phyloP scores from a whole-genome alignment of 2,329 filamentous ascomycete genomes.

The Cladophialophora bantiana region DNA sequence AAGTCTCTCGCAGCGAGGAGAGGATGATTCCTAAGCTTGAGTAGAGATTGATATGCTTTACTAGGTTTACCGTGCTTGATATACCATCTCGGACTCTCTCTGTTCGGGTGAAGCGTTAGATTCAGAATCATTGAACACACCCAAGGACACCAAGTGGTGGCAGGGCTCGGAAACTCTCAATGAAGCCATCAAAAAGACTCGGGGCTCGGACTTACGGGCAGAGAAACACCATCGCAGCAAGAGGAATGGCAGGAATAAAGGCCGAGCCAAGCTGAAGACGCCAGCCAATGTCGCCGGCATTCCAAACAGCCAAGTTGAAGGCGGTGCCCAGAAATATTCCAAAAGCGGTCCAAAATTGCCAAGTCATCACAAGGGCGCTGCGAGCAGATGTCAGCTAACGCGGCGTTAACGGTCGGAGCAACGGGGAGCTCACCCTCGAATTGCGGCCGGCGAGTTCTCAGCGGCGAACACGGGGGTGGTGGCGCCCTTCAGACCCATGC shows the following conservation, averaged over 20 bases:
- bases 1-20: conserved; percentile 44
- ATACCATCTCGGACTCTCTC: conserved; percentile 44
- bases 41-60: conserved; percentile 44
- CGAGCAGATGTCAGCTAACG: not conserved
- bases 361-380: conserved; percentile 44
- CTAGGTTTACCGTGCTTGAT: conserved; percentile 43
- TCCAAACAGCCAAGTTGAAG: conserved; percentile 67
- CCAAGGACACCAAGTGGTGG: not conserved
- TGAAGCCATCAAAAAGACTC: not conserved
- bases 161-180: not conserved
- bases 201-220: conserved; percentile 42
- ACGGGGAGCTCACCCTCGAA: conserved; percentile 31
- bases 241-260: conserved; percentile 68
- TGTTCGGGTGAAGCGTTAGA: not conserved
- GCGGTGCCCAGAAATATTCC: conserved; percentile 59
- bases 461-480: conserved; percentile 44
- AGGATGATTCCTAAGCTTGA: conserved; percentile 41
- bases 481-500: conserved; percentile 44
- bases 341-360: conserved; percentile 38
- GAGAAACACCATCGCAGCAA: conserved; percentile 63
- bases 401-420: not conserved
- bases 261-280: conserved; percentile 69
- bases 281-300: conserved; percentile 65
- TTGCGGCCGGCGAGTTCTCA: conserved; percentile 42
- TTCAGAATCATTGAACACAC: not conserved